phyloP scores from a whole-genome alignment of 2,329 filamentous ascomycete species.

The Didymella glomerata region DNA sequence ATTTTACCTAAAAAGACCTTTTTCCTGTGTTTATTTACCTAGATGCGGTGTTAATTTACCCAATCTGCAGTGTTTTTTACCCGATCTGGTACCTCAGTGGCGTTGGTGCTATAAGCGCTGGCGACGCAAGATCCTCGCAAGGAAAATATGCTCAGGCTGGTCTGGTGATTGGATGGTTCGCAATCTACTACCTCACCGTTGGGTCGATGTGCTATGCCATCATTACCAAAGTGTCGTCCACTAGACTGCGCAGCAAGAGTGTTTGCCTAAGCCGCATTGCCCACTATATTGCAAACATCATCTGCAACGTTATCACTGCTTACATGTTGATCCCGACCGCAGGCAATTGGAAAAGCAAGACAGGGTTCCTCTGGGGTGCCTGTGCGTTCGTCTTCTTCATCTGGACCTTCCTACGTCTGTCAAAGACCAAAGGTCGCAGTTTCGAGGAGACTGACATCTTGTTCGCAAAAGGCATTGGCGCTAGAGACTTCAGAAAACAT shows the following conservation, averaged over 20 bases:
- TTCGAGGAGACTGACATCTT: neutral
- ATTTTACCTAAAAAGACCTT: too few relatives aligned
- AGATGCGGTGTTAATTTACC: too few relatives aligned
- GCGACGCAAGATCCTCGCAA: neutral
- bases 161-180: neutral
- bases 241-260: neutral
- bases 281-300: neutral
- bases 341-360: neutral
- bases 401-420: neutral
- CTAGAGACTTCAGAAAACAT: neutral
- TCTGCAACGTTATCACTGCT: neutral
- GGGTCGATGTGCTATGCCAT: neutral
- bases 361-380: too few relatives aligned
- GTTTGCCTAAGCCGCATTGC: neutral
- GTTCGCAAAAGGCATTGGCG: neutral
- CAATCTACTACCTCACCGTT: neutral
- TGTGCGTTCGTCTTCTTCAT: neutral
- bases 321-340: neutral
- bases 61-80: too few relatives aligned
- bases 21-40: too few relatives aligned
- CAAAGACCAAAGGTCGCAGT: neutral
- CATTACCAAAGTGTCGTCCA: neutral
- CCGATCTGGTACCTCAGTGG: too few relatives aligned
- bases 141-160: neutral
- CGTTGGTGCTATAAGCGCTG: neutral